Base-by-base conservation (phyloP, 345 rosid genomes). In the Corymbia maculata region DNA sequence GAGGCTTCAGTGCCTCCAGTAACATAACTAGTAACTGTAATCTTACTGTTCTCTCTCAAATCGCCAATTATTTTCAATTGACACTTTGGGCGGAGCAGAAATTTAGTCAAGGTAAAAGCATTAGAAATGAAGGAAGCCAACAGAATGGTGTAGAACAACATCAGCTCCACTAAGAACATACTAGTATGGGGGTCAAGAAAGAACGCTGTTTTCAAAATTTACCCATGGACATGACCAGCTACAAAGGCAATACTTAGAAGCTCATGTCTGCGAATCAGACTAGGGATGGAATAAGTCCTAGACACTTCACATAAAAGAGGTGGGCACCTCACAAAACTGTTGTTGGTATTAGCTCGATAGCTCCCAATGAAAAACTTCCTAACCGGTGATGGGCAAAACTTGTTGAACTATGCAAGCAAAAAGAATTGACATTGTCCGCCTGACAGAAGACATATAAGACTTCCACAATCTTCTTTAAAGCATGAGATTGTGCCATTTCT, bases 41-140 rank as follows among this genome's bases (percentile, higher is more conserved):
- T 89, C 93, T 96, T 97, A 92, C 95, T 96, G 91, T 93, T 97
- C 92, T 97, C 99, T 91, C 92, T 94, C 90, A 96, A 85, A 89
- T 97, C 98, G 6, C 99, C 99, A 91, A 94, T 91, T 90, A 97
- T 95, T 95, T 94, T 96, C 82, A 96, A 95, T 92, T 96, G 93
- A 90, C 49, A 96, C 99, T 94, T 96, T 96, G 10, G 99, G 99
- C 55, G 99, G 99, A 42, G 99, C 99, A 96, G 96, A 61, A 90
- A 90, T 89, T 91, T 86, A 10, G 22, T 44, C 30, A 59, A 42
- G 84, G 28, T 75, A 75, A 44, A 75, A 75, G 49, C 84, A 75
- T 75, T 75, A 75, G 84, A 75, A 75, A 75, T 42, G 28, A 75
- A 75, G 26, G 49, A 75, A 75, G 49, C 84, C 49, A 42, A 42